Evolutionary conservation across 2,329 filamentous ascomycete species (phyloP).

Genomic region (Penicillium sp.): DNA sequence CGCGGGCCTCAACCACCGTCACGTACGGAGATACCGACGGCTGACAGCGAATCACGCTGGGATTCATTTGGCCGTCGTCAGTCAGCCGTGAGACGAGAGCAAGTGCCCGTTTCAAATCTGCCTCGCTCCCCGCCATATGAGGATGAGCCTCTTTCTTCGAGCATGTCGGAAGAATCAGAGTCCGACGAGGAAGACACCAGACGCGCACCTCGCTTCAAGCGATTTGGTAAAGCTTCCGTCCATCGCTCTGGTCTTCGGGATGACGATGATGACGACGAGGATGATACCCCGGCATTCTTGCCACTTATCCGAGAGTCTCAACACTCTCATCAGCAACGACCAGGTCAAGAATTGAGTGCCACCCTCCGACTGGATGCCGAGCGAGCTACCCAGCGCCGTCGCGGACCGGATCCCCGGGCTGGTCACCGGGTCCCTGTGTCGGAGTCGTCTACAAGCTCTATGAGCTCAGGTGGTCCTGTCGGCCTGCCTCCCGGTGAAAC

Average conservation of each 20-base stretch:
- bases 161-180: constrained; percentile 35
- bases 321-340: constrained; percentile 20
- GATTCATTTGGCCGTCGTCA: constrained; percentile 25
- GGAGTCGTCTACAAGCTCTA: constrained; percentile 40
- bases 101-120: constrained; percentile 20
- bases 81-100: constrained; percentile 29
- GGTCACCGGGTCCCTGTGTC: constrained; percentile 18
- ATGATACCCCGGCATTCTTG: constrained; percentile 50
- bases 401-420: constrained; percentile 27
- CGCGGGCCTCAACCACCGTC: constrained; percentile 25
- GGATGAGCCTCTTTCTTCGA: constrained; percentile 37
- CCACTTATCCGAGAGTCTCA: constrained; percentile 36
- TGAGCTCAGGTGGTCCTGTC: constrained; percentile 39
- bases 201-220: constrained; percentile 34
- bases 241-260: constrained; percentile 36
- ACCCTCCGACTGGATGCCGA: constrained; percentile 44
- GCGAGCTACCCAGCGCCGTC: constrained; percentile 29
- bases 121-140: constrained; percentile 34
- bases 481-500: constrained; percentile 24
- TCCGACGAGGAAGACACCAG: constrained; percentile 28
- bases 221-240: constrained; percentile 43
- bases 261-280: constrained; percentile 48
- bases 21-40: constrained; percentile 27
- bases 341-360: constrained; percentile 40
- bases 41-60: constrained; percentile 25